Evolutionary conservation across 2,329 filamentous ascomycete species (phyloP).

Genomic region (Colletotrichum sp.): DNA sequence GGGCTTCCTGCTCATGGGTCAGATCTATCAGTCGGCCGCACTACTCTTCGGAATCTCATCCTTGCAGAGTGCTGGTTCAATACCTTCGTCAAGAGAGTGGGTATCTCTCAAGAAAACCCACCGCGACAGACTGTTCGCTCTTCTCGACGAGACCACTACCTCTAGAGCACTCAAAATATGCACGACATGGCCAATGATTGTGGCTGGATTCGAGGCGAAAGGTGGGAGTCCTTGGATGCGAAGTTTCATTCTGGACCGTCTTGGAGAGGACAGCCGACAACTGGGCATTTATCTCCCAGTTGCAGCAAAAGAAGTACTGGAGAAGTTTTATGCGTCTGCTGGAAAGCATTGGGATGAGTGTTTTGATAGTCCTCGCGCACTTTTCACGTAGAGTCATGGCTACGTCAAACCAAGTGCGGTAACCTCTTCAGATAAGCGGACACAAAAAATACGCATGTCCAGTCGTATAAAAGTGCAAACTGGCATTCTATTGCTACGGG

Average conservation of each 20-base stretch:
- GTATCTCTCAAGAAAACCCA: slow-evolving; percentile 6
- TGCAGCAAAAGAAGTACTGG: background rate
- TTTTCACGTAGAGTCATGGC: background rate
- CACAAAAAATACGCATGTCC: too few species aligned
- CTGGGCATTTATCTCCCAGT: slow-evolving; percentile 2
- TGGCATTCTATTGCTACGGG: too few species aligned
- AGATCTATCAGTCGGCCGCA: slow-evolving; percentile 33
- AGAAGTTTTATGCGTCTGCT: background rate
- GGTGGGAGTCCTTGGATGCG: background rate
- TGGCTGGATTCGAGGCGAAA: slow-evolving; percentile 7
- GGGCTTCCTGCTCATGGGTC: slow-evolving; percentile 22
- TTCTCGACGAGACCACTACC: slow-evolving; percentile 21
- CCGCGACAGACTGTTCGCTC: slow-evolving; percentile 16
- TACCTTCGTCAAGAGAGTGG: slow-evolving; percentile 23
- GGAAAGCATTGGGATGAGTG: background rate
- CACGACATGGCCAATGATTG: background rate
- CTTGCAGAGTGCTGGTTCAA: slow-evolving; percentile 34
- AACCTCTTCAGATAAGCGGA: too few species aligned
- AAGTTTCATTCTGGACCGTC: background rate
- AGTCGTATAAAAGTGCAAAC: too few species aligned
- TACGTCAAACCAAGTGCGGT: too few species aligned
- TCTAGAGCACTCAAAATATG: background rate
- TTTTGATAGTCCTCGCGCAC: background rate
- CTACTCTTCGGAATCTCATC: slow-evolving; percentile 40
- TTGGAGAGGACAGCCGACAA: background rate